Percentiles rank a stretch among this genome's conserved stretches.
phyloP scores from a whole-genome alignment of 148 eudicot species.

The Amaranthus hypochondriacus region DNA sequence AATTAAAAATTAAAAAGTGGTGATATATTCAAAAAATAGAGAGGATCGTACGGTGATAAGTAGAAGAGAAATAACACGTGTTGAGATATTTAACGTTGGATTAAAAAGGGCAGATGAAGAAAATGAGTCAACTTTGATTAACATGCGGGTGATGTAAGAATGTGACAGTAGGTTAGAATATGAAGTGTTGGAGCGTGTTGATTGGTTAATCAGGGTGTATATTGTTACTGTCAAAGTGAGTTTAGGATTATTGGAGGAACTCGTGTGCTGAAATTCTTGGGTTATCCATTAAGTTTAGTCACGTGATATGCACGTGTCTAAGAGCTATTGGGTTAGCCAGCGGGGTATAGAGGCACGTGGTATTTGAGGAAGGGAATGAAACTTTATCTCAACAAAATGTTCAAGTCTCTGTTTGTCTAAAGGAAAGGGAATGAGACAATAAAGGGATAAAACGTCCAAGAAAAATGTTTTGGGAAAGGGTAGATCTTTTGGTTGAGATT shows the following conservation, averaged over 20 bases:
- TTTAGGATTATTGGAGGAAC: background rate
- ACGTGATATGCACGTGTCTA: slow-evolving; percentile 9
- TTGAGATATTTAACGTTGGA: background rate
- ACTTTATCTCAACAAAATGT: no score
- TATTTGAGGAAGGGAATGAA: no score
- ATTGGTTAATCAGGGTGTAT: background rate
- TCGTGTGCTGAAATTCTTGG: background rate
- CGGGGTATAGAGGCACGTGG: no score
- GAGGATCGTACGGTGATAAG: slow-evolving; percentile 19
- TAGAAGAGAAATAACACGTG: slow-evolving; percentile 11
- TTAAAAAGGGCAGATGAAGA: background rate
- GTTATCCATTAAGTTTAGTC: background rate
- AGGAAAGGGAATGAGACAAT: no score
- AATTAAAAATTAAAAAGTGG: background rate
- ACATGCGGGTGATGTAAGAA: background rate
- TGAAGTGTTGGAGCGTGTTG: background rate
- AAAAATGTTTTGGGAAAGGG: no score
- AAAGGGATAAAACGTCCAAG: no score
- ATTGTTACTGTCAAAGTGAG: background rate
- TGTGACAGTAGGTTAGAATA: background rate
- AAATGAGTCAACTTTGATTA: background rate
- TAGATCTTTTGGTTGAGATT: no score
- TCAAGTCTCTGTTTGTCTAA: no score
- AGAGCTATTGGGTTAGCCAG: background rate
- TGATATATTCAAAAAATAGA: background rate